Evolutionary conservation across 768 basidiomycete species (phyloP), one percentile per base, ranked within the genome.

Genomic region (Mycena capillaripes): DNA sequence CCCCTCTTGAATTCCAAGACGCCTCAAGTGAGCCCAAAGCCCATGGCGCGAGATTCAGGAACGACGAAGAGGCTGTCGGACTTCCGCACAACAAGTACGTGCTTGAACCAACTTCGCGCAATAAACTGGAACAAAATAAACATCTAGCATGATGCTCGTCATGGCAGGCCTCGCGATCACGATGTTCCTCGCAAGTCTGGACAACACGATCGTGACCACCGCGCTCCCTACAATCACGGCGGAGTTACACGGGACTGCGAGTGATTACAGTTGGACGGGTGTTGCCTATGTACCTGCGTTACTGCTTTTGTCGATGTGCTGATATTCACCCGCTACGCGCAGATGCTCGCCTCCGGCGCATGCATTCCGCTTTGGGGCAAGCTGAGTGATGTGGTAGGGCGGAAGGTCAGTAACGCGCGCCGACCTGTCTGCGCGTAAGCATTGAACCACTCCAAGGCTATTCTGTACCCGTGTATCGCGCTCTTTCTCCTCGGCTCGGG

Each of bases 211-310:
- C 17, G 72, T 75, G 9, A 65, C 72, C 11, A 75, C 74, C 2
- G 72, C 74, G 21, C 67, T 75, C 25, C 74, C 74, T 11, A 66
- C 74, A 6, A 75, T 75, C 36, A 46, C 59, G 12, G 61, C 64
- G 7, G 67, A 75, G 8, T 30, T 75, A 11, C 55, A 69, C 19
- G 71, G 74, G 21, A 72, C 71, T 2, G 71, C 70, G 16, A 71
- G 70, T 29, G 70, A 66, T 63, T 71, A 71, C 46, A 71, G 70
- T 21, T 71, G 70, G 70, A 66, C 57, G 6, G 70, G 70, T 10
- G 70, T 71, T 17, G 46, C 70, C 5, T 71, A 71, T 50, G 70
- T 42, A 25, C 11, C 38, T 44, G 3, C 21, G 36, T 4, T 23
- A 4, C 19, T 17, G 21, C 52, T 1, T 5, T 34, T 57, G 7